Evolutionary conservation across 805 yeast genomes (phyloP).

Genomic region (Lachancea cidri): DNA sequence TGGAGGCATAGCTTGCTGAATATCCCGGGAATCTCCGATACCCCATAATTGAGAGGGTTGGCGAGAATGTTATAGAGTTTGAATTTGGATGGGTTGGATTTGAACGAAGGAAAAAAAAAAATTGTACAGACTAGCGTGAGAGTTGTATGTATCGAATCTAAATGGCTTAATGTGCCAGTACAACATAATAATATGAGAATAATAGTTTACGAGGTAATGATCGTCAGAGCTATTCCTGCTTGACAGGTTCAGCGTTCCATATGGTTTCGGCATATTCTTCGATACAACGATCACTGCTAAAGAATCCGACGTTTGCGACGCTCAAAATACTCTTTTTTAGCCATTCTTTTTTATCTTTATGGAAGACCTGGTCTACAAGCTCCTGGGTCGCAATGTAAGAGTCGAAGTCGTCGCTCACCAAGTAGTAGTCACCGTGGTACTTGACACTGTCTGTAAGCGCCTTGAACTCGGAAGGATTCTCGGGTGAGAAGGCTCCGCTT

Average conservation of each 20-base stretch:
- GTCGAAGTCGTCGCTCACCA: constrained; percentile 86
- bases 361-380: constrained; percentile 66
- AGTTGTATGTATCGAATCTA: too few species aligned
- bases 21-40: too few species aligned
- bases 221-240: too few species aligned
- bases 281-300: constrained; percentile 84
- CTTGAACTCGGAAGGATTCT: constrained; percentile 52
- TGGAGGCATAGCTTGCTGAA: too few species aligned
- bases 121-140: too few species aligned
- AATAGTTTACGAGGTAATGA: too few species aligned
- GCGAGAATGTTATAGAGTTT: too few species aligned
- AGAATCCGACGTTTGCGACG: constrained; percentile 93
- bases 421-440: constrained; percentile 76
- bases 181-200: too few species aligned
- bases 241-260: constrained; percentile 82
- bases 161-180: too few species aligned
- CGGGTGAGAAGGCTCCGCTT: constrained; percentile 65
- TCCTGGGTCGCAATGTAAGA: constrained; percentile 78
- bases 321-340: constrained; percentile 65
- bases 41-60: too few species aligned
- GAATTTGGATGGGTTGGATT: too few species aligned
- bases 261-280: constrained; percentile 88
- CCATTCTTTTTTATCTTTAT: constrained; percentile 65
- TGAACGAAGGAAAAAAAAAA: too few species aligned
- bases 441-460: constrained; percentile 65